These are phyloP conservation scores for Styphnolobium japonicum DNA, from an alignment of 306 rosid species.

Conservation along the genomic window DNA sequence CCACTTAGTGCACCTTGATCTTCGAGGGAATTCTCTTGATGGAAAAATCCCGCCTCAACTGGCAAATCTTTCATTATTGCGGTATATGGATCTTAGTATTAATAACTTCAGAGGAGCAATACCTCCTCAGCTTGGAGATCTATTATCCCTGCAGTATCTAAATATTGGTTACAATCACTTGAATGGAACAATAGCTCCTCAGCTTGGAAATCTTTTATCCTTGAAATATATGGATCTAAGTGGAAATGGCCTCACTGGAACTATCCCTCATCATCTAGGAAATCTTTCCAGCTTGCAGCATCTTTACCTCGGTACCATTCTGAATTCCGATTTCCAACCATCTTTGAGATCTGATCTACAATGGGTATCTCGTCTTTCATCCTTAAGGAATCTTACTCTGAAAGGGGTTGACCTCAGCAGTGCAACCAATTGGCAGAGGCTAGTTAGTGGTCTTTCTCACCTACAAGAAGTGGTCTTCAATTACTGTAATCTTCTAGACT, in stretches of 20 bases:
- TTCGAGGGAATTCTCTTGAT: neutral
- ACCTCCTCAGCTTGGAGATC: neutral
- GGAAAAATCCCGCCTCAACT: neutral
- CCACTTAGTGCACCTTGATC: neutral
- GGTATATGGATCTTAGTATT: neutral
- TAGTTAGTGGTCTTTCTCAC: neutral
- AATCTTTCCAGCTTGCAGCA: neutral
- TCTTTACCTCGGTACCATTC: neutral
- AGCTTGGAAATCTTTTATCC: neutral
- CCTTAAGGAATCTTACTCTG: neutral
- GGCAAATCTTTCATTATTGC: no score
- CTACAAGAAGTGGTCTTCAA: neutral
- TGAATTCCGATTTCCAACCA: neutral
- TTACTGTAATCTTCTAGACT: neutral
- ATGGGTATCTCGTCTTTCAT: slow-evolving; percentile 5
- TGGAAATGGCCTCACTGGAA: neutral
- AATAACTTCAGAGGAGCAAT: neutral
- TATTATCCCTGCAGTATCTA: neutral
- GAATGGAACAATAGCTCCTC: neutral
- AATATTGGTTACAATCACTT: no score
- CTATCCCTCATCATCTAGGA: neutral
- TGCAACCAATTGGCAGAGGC: no score
- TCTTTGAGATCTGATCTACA: neutral
- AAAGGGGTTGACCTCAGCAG: neutral
- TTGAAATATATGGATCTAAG: neutral